A percentile compares a stretch with the other conserved stretches of the same genome.
Evolutionary conservation across 1,139 yeast species (phyloP).

Genomic region (Candida pseudocylindracea): DNA sequence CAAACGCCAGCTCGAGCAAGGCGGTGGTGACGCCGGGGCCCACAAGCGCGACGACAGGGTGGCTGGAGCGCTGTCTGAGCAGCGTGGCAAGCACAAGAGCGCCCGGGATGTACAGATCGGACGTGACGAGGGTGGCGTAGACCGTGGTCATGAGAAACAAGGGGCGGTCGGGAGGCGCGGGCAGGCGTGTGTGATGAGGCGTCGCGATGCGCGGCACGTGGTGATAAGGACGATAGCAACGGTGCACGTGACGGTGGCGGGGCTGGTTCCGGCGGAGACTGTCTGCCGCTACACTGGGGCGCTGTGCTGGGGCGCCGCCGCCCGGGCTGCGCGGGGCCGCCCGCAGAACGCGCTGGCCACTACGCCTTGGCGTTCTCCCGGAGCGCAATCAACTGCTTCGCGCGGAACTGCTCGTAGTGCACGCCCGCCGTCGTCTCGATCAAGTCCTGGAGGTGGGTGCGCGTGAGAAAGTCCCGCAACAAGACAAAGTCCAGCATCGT

Average conservation of each 20-base stretch:
- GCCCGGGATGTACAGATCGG: conserved; percentile 12
- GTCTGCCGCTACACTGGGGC: neutral
- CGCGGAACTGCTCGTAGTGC: conserved; percentile 85
- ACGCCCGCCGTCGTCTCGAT: conserved; percentile 78
- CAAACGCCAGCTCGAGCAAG: conserved; percentile 7
- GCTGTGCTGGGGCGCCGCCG: neutral
- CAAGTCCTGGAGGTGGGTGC: conserved; percentile 90
- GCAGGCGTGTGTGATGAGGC: too few relatives aligned
- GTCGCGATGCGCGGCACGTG: too few relatives aligned
- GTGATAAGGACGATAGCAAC: neutral
- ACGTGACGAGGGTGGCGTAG: conserved; percentile 10
- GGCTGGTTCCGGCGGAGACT: neutral
- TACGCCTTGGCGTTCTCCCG: conserved; percentile 40
- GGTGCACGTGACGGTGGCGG: neutral
- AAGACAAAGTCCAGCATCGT: conserved; percentile 90
- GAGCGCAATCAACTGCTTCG: conserved; percentile 82
- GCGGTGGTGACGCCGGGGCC: neutral
- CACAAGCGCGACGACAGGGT: conserved; percentile 4
- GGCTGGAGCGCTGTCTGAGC: conserved; percentile 6
- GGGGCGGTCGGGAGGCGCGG: neutral
- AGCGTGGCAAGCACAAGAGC: conserved; percentile 9
- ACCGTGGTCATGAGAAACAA: neutral
- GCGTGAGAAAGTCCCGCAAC: conserved; percentile 77
- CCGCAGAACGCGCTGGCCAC: conserved; percentile 1
- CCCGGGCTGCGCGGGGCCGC: neutral